Evolutionary conservation across 2,329 filamentous ascomycete species (phyloP).

Genomic region (Cercospora sojina): DNA sequence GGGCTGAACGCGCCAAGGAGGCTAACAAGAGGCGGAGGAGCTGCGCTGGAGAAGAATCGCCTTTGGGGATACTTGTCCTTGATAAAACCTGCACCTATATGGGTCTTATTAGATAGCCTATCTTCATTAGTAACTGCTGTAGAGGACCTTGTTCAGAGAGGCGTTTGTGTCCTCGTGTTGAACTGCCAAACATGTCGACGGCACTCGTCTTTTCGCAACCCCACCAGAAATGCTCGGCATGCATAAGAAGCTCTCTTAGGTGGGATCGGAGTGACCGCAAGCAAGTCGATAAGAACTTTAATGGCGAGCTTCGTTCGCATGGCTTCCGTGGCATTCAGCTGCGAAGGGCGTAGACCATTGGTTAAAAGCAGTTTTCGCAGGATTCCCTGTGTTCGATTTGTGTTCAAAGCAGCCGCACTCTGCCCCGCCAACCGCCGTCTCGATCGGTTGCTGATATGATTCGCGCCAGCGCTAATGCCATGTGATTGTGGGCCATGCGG

Average conservation of each 20-base stretch:
- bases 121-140: background rate
- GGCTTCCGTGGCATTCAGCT: conserved; percentile 2
- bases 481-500: conserved; percentile 2
- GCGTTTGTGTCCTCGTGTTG: conserved; percentile 1
- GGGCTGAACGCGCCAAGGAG: conserved; percentile 13
- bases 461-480: background rate
- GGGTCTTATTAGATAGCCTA: conserved; percentile 13
- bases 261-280: conserved; percentile 10
- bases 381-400: background rate
- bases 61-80: background rate
- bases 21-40: conserved; percentile 7
- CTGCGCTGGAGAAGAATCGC: background rate
- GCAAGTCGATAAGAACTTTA: conserved; percentile 9
- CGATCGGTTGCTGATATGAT: background rate
- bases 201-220: background rate
- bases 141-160: background rate
- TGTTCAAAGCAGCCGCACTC: background rate
- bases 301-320: background rate
- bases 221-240: conserved; percentile 7
- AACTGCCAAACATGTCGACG: background rate
- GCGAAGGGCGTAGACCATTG: background rate
- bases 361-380: background rate
- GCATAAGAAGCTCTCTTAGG: conserved; percentile 1
- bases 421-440: background rate
- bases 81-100: conserved; percentile 1